Evolutionary conservation across 1,284 basidiomycete genomes (phyloP).

Genomic region (Wallemia mellicola): DNA sequence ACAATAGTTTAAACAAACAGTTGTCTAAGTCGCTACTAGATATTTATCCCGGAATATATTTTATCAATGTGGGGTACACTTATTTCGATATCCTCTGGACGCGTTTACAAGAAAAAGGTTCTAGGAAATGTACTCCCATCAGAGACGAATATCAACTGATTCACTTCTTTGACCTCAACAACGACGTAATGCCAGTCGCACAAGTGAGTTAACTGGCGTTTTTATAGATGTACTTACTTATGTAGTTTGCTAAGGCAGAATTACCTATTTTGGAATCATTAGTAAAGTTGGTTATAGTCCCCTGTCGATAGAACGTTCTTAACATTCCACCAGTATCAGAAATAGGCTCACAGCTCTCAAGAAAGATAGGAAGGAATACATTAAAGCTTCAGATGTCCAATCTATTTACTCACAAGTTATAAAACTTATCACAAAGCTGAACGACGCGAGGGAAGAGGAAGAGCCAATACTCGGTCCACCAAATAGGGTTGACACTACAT

Average conservation of each 20-base stretch:
- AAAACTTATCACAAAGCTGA: slow-evolving; percentile 43
- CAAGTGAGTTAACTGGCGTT: neutral
- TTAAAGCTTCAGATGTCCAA: slow-evolving; percentile 13
- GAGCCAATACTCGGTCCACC: slow-evolving; percentile 31
- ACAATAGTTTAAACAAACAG: too few relatives aligned
- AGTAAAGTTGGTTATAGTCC: slow-evolving; percentile 33
- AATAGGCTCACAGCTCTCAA: slow-evolving; percentile 33
- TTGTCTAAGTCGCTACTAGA: too few relatives aligned
- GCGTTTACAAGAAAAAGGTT: too few relatives aligned
- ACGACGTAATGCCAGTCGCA: neutral
- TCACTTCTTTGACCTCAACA: too few relatives aligned
- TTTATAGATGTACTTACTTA: slow-evolving; percentile 6
- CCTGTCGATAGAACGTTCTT: neutral
- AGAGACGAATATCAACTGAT: too few relatives aligned
- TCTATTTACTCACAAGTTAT: neutral
- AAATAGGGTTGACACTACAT: slow-evolving; percentile 68
- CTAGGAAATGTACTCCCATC: too few relatives aligned
- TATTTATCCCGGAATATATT: too few relatives aligned
- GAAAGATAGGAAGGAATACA: slow-evolving; percentile 21
- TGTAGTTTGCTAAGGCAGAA: slow-evolving; percentile 22
- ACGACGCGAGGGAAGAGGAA: slow-evolving; percentile 46
- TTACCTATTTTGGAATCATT: slow-evolving; percentile 79
- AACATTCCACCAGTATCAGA: slow-evolving; percentile 33
- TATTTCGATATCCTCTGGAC: too few relatives aligned
- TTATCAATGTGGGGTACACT: too few relatives aligned